Evolutionary conservation across 305 asterid genomes (phyloP).

Genomic region (Euphrasia arctica): DNA sequence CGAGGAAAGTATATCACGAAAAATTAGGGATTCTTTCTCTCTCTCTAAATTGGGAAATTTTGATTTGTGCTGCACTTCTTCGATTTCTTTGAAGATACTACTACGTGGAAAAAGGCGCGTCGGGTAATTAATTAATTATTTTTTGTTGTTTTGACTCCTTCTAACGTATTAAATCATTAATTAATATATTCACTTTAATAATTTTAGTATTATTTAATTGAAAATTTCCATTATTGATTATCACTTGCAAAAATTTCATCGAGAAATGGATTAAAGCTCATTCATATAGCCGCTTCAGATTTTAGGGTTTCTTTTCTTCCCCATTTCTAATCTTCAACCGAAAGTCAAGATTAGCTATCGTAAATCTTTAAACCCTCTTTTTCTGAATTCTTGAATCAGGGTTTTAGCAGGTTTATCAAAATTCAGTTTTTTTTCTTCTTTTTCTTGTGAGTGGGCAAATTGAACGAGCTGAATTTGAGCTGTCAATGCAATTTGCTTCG

Average conservation of each 20-base stretch:
- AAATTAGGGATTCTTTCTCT: constrained; percentile 16
- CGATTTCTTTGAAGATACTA: constrained; percentile 4
- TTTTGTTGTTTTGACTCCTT: too few relatives aligned
- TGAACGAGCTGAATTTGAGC: constrained; percentile 3
- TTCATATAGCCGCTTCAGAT: neutral
- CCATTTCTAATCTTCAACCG: constrained; percentile 35
- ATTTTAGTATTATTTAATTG: too few relatives aligned
- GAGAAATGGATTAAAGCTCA: too few relatives aligned
- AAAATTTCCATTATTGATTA: too few relatives aligned
- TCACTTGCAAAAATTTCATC: too few relatives aligned
- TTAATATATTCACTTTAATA: too few relatives aligned
- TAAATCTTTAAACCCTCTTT: constrained; percentile 1
- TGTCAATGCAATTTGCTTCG: constrained; percentile 42
- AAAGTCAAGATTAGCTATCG: constrained; percentile 32
- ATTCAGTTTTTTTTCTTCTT: neutral
- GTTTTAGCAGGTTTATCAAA: constrained; percentile 24
- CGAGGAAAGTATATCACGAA: constrained; percentile 27
- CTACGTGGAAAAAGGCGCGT: constrained; percentile 18
- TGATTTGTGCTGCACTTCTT: constrained; percentile 22
- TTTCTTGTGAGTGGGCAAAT: too few relatives aligned
- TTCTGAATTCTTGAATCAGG: constrained; percentile 28
- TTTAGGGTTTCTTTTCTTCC: constrained; percentile 25
- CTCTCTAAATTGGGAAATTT: constrained; percentile 23
- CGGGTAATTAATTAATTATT: neutral
- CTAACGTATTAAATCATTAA: too few relatives aligned